Base-by-base conservation (phyloP, 345 rosid species). In the Salix suchowensis region DNA sequence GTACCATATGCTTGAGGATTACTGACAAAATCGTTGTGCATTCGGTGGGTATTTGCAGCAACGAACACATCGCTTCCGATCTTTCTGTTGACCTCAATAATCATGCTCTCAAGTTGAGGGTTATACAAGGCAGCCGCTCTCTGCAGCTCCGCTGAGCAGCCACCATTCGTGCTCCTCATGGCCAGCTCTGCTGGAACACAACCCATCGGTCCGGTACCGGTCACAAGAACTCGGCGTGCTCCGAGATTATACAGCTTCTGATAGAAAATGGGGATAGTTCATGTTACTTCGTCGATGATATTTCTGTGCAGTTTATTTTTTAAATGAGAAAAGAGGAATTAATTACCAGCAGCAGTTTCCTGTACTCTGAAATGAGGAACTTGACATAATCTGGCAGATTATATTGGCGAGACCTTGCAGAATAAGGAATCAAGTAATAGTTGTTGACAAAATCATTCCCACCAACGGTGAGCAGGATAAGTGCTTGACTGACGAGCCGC, bases 361-460 rank as follows among this genome's bases (percentile, higher is more conserved):
- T 67, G 79, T 78, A 90, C 74, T 90, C 88, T 0, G 83, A 80
- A 54, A 90, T 83, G 81, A 90, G 78, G 50, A 46, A 80, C 76
- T 36, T 70, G 71, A 87, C 89, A 72, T 83, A 90, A 46, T 82
- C 82, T 0, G 87, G 84, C 65, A 90, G 48, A 52, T 82, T 7
- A 66, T n/a, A 90, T 67, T 90, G 89, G 46, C 80, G 84, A 54
- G 90, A 88, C 52, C 91, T 81, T 8, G 87, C 84, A 9, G 90
- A 88, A 71, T 4, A 65, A 6, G 89, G 91, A 64, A 83, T 81
- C 80, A 90, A 66, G 74, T 77, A 90, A 66, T 88, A 90, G 77
- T 90, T 90, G 71, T 90, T 90, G 23, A 90, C 91, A 73, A 90
- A 90, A 70, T 90, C 94, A 23, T 90, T 90, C 44, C 94, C 94